phyloP scores from a whole-genome alignment of 73 alveolate species.

The Halteria grandinella region DNA sequence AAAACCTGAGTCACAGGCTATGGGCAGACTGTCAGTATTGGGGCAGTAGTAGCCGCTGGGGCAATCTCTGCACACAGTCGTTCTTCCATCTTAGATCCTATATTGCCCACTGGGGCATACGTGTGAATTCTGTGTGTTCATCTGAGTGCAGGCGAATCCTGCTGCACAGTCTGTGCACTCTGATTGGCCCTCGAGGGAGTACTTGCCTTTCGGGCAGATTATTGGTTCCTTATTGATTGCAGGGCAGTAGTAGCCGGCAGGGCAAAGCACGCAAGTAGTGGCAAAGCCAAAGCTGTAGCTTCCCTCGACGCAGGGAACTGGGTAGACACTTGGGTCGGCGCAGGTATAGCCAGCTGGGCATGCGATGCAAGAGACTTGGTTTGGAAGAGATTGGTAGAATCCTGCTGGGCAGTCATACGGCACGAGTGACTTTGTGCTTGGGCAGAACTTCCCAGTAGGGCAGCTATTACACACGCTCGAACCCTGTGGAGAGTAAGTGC shows the following conservation, averaged over 20 bases:
- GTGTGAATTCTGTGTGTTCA: conserved; percentile 3
- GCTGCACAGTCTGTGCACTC: conserved; percentile 61
- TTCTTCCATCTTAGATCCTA: conserved; percentile 37
- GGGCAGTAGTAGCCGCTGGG: conserved; percentile 63
- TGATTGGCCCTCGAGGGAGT: conserved; percentile 4
- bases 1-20: conserved; percentile 14
- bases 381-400: conserved; percentile 19
- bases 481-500: conserved; percentile 29
- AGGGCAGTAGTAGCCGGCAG: conserved; percentile 59
- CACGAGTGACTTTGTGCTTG: conserved; percentile 38
- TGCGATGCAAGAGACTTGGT: conserved; percentile 1
- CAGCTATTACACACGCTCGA: conserved; percentile 1
- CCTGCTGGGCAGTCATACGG: conserved; percentile 83
- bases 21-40: conserved; percentile 38
- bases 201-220: conserved; percentile 30
- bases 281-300: conserved; percentile 52
- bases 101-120: conserved; percentile 51
- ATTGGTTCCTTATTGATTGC: conserved; percentile 39
- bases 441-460: conserved; percentile 49
- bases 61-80: conserved; percentile 48
- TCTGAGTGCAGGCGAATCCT: conserved; percentile 50
- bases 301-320: conserved; percentile 61
- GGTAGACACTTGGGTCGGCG: conserved; percentile 24
- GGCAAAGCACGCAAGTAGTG: conserved; percentile 46
- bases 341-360: conserved; percentile 78